These are phyloP conservation scores for Phytophthora litchii DNA, from an alignment of 352 stramenopile species.

Conservation along the genomic window DNA sequence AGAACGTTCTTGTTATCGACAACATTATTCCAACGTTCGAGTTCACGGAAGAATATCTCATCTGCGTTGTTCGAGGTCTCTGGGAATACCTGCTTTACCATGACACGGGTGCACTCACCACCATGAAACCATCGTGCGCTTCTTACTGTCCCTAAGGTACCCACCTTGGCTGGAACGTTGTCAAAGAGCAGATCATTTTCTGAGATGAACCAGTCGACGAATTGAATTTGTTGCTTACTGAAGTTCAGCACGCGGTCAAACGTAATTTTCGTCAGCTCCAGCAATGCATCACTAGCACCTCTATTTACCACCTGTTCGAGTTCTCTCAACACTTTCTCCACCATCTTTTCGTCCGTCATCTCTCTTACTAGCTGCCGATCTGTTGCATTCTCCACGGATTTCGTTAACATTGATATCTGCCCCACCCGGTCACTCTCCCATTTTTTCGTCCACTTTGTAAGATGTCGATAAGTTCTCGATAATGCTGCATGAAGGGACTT, in stretches of 20 bases:
- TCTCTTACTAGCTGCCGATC: neutral
- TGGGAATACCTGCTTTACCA: neutral
- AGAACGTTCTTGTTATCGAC: neutral
- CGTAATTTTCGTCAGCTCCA: neutral
- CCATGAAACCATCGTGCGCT: neutral
- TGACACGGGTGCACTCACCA: neutral
- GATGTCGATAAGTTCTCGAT: neutral
- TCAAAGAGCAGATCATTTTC: neutral
- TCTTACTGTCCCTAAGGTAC: neutral
- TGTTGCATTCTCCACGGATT: neutral
- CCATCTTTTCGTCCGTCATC: neutral
- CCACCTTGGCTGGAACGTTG: neutral
- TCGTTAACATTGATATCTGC: neutral
- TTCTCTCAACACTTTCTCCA: neutral
- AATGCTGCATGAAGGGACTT: neutral
- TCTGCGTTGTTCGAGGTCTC: neutral
- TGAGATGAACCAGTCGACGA: neutral
- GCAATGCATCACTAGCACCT: neutral
- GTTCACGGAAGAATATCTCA: neutral
- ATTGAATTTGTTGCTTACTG: neutral
- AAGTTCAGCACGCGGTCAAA: neutral
- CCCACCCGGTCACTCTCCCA: neutral
- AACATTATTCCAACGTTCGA: neutral
- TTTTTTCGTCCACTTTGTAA: neutral
- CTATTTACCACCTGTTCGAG: neutral